Evolutionary conservation across 768 basidiomycete genomes (phyloP).

Genomic region (Lanmaoa pseudosensibilis): DNA sequence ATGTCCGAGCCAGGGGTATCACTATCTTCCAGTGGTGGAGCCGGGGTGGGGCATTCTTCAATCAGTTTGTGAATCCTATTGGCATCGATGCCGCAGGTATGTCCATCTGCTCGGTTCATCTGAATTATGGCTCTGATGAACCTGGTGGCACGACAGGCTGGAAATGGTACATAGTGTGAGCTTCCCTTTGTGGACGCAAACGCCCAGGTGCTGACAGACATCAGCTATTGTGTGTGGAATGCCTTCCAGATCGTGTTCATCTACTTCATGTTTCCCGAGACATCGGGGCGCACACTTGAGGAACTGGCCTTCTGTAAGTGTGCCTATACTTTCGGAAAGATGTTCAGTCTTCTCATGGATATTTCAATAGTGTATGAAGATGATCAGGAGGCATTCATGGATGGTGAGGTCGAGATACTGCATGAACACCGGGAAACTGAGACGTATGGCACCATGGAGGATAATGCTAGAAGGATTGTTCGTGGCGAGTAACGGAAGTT

Average conservation of each 20-base stretch:
- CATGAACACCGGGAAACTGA: not conserved
- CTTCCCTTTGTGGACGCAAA: no score
- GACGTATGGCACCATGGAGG: not conserved
- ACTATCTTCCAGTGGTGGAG: conserved; percentile 60
- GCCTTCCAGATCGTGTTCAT: no score
- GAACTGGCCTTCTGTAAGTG: conserved; percentile 15
- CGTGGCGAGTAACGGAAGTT: not conserved
- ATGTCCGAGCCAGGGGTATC: no score
- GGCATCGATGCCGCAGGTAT: no score
- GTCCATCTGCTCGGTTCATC: not conserved
- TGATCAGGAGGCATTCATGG: not conserved
- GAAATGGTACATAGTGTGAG: no score
- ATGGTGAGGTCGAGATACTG: not conserved
- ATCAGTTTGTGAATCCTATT: conserved; percentile 11
- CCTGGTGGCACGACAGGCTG: not conserved
- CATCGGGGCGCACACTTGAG: conserved; percentile 15
- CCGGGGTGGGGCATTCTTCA: conserved; percentile 29
- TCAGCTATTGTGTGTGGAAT: no score
- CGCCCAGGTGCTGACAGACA: no score
- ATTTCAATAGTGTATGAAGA: conserved; percentile 1
- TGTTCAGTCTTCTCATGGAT: not conserved
- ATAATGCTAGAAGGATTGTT: not conserved
- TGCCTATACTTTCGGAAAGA: not conserved
- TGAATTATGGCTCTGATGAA: not conserved
- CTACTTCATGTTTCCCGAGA: conserved; percentile 16